Percentiles rank a stretch among this genome's conserved stretches.
Evolutionary conservation across 2,329 filamentous ascomycete species (phyloP).

Genomic region (Xylariaceae sp.): DNA sequence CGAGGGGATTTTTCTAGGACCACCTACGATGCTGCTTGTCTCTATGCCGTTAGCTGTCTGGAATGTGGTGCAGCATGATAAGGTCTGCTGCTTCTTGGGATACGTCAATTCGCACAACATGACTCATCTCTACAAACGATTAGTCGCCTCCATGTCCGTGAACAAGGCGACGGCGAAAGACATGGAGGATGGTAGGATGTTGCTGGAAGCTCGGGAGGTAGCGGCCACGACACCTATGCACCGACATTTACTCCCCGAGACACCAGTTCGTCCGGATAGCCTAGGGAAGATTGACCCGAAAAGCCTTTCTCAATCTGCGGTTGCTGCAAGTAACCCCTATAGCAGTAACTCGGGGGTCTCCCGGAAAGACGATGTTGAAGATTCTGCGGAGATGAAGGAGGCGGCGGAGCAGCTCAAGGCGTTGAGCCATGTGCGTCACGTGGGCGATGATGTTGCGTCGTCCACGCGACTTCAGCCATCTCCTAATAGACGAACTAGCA

Average conservation of each 20-base stretch:
- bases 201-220: constrained; percentile 49
- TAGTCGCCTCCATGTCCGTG: constrained; percentile 46
- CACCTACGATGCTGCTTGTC: constrained; percentile 60
- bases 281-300: constrained; percentile 25
- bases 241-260: constrained; percentile 30
- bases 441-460: constrained; percentile 41
- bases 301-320: constrained; percentile 25
- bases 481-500: constrained; percentile 25
- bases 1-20: constrained; percentile 63
- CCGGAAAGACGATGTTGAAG: constrained; percentile 49
- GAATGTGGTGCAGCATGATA: constrained; percentile 60
- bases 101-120: constrained; percentile 64
- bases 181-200: constrained; percentile 52
- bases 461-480: constrained; percentile 23
- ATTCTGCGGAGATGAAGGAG: constrained; percentile 65
- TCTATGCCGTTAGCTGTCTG: constrained; percentile 61
- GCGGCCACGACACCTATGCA: constrained; percentile 33
- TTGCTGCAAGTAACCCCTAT: constrained; percentile 22
- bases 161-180: constrained; percentile 46
- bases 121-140: constrained; percentile 56
- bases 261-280: constrained; percentile 28
- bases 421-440: constrained; percentile 56
- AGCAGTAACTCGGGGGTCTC: constrained; percentile 29
- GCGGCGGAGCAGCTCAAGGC: constrained; percentile 63
- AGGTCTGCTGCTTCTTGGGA: constrained; percentile 61